Percentiles rank a stretch among this genome's conserved stretches.
These are phyloP conservation scores for Dichotomocladium elegans DNA, from an alignment of 371 early-diverging fungal species.

Conservation along the genomic window DNA sequence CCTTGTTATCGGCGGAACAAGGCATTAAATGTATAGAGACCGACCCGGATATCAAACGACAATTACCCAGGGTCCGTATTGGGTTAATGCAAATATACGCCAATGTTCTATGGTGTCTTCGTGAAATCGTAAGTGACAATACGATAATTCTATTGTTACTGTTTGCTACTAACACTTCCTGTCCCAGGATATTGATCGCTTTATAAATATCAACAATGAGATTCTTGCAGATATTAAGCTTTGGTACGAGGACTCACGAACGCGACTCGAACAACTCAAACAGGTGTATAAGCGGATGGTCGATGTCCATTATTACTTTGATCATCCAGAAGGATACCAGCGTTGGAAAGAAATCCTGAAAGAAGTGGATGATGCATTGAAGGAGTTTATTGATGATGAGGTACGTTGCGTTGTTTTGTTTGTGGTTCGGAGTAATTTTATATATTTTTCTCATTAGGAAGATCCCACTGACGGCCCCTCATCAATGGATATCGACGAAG, in stretches of 20 bases:
- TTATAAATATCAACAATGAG: constrained; percentile 6
- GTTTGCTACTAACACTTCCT: too few species aligned
- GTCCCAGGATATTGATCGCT: constrained; percentile 5
- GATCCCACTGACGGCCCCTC: too few species aligned
- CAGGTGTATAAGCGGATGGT: constrained; percentile 5
- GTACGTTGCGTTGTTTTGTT: neutral
- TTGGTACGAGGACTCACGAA: neutral
- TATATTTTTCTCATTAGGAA: too few species aligned
- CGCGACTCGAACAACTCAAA: neutral
- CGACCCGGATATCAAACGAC: neutral
- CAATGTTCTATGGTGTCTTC: constrained; percentile 13
- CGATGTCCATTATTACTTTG: constrained; percentile 1
- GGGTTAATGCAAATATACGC: constrained; percentile 14
- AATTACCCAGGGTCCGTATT: constrained; percentile 5
- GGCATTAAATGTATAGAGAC: constrained; percentile 7
- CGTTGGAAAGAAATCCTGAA: neutral
- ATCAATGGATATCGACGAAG: too few species aligned
- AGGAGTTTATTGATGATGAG: neutral
- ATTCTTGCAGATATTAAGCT: constrained; percentile 4
- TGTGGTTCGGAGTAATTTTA: too few species aligned
- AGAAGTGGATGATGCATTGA: neutral
- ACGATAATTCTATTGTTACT: too few species aligned
- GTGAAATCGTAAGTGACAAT: constrained; percentile 9
- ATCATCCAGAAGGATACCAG: constrained; percentile 4
- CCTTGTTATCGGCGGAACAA: constrained; percentile 4